These are phyloP conservation scores for Leptographium lundbergii DNA, from an alignment of 2,329 filamentous ascomycete genomes.

Conservation along the genomic window DNA sequence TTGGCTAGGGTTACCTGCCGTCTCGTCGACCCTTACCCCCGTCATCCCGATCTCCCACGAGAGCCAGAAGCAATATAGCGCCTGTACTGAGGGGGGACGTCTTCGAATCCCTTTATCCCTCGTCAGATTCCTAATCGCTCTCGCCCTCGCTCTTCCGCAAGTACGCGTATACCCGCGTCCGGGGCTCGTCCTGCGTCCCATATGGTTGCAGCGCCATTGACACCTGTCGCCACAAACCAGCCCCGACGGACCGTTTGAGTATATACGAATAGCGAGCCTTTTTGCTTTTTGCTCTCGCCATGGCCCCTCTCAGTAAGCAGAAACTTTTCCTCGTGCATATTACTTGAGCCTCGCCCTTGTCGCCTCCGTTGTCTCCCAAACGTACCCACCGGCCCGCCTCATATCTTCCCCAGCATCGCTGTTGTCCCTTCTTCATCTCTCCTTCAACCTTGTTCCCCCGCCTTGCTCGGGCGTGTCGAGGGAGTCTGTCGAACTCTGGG, in stretches of 20 bases:
- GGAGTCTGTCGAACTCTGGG: not conserved
- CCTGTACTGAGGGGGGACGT: not conserved
- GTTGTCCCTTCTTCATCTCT: not conserved
- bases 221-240: not conserved
- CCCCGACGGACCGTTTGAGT: not conserved
- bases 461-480: not conserved
- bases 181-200: not conserved
- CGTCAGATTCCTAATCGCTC: not conserved
- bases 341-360: conserved; percentile 31
- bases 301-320: conserved; percentile 20
- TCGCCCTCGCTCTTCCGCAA: not conserved
- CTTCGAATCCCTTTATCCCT: not conserved
- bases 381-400: not conserved
- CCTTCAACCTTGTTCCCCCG: not conserved
- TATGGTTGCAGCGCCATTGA: not conserved
- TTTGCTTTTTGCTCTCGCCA: conserved; percentile 24
- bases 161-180: not conserved
- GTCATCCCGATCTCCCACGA: not conserved
- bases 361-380: conserved; percentile 19
- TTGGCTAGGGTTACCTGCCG: too few species aligned
- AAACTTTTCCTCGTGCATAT: not conserved
- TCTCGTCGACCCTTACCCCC: not conserved
- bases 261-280: not conserved
- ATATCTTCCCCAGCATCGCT: not conserved
- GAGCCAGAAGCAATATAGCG: not conserved